Evolutionary conservation across 768 basidiomycete genomes (phyloP).

Genomic region (Tricholoma sp.): DNA sequence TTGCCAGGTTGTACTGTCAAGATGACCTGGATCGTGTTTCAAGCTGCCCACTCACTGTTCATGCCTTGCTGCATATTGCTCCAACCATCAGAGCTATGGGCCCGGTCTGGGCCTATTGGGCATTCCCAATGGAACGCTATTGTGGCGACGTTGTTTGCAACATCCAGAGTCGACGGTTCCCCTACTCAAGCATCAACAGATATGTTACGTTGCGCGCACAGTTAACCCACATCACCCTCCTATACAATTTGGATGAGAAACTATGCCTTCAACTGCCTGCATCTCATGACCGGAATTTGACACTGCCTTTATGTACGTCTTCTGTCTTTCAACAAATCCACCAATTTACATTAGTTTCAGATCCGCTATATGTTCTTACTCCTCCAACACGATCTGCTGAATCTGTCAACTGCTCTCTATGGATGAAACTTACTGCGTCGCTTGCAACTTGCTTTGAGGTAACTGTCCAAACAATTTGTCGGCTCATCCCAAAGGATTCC

Average conservation of each 20-base stretch:
- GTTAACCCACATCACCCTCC: conserved; percentile 25
- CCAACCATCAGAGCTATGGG: conserved; percentile 17
- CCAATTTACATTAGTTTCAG: not conserved
- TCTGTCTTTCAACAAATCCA: not conserved
- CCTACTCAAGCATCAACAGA: conserved; percentile 25
- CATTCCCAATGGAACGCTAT: conserved; percentile 35
- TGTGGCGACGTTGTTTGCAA: conserved; percentile 25
- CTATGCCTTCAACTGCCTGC: not conserved
- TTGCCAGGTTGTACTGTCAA: too few species aligned
- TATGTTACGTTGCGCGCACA: conserved; percentile 25
- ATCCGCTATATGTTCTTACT: not conserved
- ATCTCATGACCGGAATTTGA: not conserved
- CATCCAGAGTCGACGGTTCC: conserved; percentile 25
- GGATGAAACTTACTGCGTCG: not conserved
- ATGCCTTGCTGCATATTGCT: conserved; percentile 26
- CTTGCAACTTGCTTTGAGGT: not conserved
- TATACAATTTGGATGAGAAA: conserved; percentile 20
- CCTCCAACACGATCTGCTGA: not conserved
- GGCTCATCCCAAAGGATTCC: conserved; percentile 4
- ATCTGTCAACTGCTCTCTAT: not conserved
- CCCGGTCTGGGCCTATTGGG: conserved; percentile 29
- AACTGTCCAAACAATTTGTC: conserved; percentile 3
- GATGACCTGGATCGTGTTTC: not conserved
- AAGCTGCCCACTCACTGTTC: conserved; percentile 19
- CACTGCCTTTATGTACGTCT: not conserved